phyloP scores from a whole-genome alignment of 208 protist species.

The Balamuthia mandrillaris region DNA sequence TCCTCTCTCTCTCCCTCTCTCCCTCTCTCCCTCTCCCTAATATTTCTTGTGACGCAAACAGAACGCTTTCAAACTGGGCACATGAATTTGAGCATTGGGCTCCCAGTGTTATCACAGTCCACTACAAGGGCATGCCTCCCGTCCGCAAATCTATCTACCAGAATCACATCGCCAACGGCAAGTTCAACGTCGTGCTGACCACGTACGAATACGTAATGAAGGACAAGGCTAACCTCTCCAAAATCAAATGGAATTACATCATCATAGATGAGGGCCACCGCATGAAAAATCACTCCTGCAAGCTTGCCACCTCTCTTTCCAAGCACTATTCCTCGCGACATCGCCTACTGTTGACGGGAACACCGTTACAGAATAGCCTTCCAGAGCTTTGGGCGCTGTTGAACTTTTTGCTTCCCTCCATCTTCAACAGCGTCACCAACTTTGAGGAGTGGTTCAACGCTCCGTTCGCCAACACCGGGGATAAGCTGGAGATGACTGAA shows the following conservation, averaged over 20 bases:
- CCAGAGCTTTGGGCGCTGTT: slow-evolving; percentile 52
- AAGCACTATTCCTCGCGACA: not conserved
- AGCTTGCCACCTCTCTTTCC: not conserved
- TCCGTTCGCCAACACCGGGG: slow-evolving; percentile 2
- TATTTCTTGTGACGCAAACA: not conserved
- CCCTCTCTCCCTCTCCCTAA: not conserved
- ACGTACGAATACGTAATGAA: slow-evolving; percentile 59
- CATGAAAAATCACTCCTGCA: not conserved
- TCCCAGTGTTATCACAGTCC: slow-evolving; percentile 23
- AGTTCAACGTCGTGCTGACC: slow-evolving; percentile 67
- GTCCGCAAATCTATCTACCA: slow-evolving; percentile 39
- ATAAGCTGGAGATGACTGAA: not conserved
- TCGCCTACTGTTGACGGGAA: not conserved
- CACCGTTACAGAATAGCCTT: slow-evolving; percentile 46
- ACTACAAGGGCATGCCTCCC: slow-evolving; percentile 3
- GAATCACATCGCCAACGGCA: not conserved
- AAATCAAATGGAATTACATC: slow-evolving; percentile 77
- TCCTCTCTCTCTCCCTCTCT: not conserved
- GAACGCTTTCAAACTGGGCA: slow-evolving; percentile 70
- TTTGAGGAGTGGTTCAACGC: slow-evolving; percentile 65
- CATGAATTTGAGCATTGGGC: slow-evolving; percentile 61
- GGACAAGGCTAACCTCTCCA: slow-evolving; percentile 61
- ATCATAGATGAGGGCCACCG: slow-evolving; percentile 79
- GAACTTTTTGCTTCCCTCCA: slow-evolving; percentile 52
- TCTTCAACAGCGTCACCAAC: slow-evolving; percentile 41